Evolutionary conservation across 73 alveolate species (phyloP).

Genomic region (Paraurostyla sp.): DNA sequence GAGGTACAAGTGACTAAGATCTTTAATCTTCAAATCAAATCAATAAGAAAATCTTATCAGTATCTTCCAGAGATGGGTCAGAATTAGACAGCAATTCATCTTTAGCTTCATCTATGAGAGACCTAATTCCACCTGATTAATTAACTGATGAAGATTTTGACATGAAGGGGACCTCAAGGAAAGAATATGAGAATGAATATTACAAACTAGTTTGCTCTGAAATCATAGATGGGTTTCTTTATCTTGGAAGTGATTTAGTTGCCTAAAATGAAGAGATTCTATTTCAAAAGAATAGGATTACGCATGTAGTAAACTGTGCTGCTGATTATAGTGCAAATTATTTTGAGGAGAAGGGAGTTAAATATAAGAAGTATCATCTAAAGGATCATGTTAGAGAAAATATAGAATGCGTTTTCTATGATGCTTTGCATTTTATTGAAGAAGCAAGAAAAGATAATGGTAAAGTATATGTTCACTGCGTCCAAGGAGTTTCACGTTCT

Average conservation of each 20-base stretch:
- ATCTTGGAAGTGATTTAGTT: conserved; percentile 85
- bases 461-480: conserved; percentile 92
- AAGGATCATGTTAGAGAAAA: conserved; percentile 89
- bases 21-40: too few relatives aligned
- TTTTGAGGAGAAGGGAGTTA: conserved; percentile 72
- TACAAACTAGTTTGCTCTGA: conserved; percentile 78
- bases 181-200: conserved; percentile 60
- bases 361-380: conserved; percentile 79
- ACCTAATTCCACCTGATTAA: conserved; percentile 43
- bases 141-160: conserved; percentile 63
- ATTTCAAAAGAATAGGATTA: conserved; percentile 79
- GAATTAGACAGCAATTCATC: neutral
- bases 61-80: conserved; percentile 25
- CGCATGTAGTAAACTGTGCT: conserved; percentile 92
- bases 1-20: conserved; percentile 3
- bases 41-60: conserved; percentile 14
- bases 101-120: neutral
- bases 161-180: conserved; percentile 63
- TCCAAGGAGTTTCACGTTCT: conserved; percentile 92
- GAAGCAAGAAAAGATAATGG: conserved; percentile 79
- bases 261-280: conserved; percentile 80
- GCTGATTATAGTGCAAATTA: conserved; percentile 92
- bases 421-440: conserved; percentile 81
- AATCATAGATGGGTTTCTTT: conserved; percentile 78
- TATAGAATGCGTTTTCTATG: conserved; percentile 91